These are phyloP conservation scores for Eucalyptus guilfoylei DNA, from an alignment of 345 rosid genomes.

Conservation along the genomic window DNA sequence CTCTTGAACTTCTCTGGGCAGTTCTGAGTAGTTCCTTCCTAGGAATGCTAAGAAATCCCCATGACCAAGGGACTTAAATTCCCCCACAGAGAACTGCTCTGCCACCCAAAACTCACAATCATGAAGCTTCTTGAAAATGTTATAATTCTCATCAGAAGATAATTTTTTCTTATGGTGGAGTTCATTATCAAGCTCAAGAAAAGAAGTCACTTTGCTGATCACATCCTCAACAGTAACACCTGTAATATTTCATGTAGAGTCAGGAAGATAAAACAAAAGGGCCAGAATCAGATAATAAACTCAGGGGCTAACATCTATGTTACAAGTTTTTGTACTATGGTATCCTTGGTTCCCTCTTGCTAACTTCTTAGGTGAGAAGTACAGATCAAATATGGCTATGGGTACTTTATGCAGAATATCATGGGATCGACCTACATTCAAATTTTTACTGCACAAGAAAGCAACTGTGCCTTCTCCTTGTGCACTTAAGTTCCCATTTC, in stretches of 20 bases:
- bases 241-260: slow-evolving; percentile 9
- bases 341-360: background rate
- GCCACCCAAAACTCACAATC: slow-evolving; percentile 58
- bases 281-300: background rate
- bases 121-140: slow-evolving; percentile 34
- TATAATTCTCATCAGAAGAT: slow-evolving; percentile 14
- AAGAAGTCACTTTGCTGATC: slow-evolving; percentile 25
- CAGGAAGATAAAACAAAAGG: background rate
- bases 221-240: slow-evolving; percentile 52
- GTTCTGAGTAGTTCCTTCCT: slow-evolving; percentile 36
- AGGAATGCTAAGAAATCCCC: slow-evolving; percentile 66
- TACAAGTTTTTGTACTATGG: background rate
- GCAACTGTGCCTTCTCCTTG: background rate
- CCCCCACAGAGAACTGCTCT: slow-evolving; percentile 49
- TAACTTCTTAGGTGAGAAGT: background rate
- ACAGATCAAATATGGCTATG: background rate
- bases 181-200: slow-evolving; percentile 30
- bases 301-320: background rate
- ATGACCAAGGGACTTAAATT: slow-evolving; percentile 71
- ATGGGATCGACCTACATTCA: background rate
- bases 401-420: background rate
- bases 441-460: background rate
- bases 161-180: slow-evolving; percentile 10
- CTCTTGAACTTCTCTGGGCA: slow-evolving; percentile 47
- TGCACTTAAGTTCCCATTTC: background rate